These are phyloP conservation scores for Neckera pumila DNA, from an alignment of 225 moss, liverwort and hornwort genomes.

Conservation along the genomic window DNA sequence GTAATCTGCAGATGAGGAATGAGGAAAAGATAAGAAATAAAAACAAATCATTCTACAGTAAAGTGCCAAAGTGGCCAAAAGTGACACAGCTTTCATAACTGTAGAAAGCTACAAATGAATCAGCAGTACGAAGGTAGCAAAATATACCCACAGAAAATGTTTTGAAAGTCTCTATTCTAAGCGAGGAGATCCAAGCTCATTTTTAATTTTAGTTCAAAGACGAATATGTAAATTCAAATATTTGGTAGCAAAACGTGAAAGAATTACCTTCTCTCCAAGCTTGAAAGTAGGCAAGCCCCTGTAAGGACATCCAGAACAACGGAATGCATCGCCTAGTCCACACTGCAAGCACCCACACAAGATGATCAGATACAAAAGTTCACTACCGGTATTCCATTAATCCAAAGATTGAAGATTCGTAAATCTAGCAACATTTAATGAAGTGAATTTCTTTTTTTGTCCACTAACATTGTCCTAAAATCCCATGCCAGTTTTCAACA, in stretches of 20 bases:
- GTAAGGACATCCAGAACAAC: conserved; percentile 91
- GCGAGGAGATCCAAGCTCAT: not conserved
- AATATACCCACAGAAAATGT: too few species aligned
- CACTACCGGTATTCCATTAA: not conserved
- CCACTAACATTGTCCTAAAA: not conserved
- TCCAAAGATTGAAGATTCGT: not conserved
- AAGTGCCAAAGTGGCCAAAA: too few species aligned
- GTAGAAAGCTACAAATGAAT: not conserved
- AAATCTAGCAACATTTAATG: not conserved
- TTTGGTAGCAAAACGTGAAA: not conserved
- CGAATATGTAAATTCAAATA: not conserved
- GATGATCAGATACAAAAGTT: not conserved
- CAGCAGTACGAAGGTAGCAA: not conserved
- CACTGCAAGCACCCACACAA: conserved; percentile 12
- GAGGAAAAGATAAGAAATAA: not conserved
- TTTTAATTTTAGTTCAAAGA: not conserved
- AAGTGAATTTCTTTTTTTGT: not conserved
- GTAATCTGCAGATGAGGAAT: conserved; percentile 24
- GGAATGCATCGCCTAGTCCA: conserved; percentile 88
- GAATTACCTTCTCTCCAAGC: conserved; percentile 60
- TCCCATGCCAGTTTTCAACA: not conserved
- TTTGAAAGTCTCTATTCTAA: not conserved
- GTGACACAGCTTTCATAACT: not conserved
- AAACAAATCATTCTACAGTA: not conserved
- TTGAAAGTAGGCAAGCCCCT: conserved; percentile 88